These are phyloP conservation scores for Fusarium hostae DNA, from an alignment of 2,329 filamentous ascomycete species.

Conservation along the genomic window DNA sequence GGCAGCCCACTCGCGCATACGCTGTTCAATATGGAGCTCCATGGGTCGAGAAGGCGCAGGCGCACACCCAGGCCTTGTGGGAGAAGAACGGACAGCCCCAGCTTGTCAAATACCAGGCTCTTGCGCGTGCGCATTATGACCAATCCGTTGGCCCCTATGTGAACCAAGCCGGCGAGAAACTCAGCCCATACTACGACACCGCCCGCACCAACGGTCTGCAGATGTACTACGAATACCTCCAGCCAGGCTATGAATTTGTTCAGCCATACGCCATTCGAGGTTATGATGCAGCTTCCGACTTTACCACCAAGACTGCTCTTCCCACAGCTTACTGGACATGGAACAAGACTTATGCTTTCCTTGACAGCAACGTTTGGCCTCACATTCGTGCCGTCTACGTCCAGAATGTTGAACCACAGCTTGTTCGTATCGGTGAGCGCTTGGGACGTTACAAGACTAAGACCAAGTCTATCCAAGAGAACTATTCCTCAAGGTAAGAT, in stretches of 20 bases:
- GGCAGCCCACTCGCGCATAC: conserved; percentile 74
- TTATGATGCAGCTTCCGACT: conserved; percentile 73
- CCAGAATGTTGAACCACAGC: conserved; percentile 94
- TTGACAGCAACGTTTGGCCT: conserved; percentile 83
- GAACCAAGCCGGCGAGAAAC: conserved; percentile 64
- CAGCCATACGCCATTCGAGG: conserved; percentile 78
- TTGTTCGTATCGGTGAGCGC: conserved; percentile 90
- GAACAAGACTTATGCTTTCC: conserved; percentile 74
- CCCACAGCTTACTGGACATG: conserved; percentile 78
- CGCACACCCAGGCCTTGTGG: conserved; percentile 79
- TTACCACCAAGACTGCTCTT: conserved; percentile 75
- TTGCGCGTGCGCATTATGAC: conserved; percentile 75
- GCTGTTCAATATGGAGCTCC: conserved; percentile 81
- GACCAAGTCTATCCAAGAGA: conserved; percentile 46
- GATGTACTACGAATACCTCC: conserved; percentile 76
- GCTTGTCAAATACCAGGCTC: conserved; percentile 70
- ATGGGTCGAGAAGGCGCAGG: conserved; percentile 72
- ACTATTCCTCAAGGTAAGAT: conserved; percentile 29
- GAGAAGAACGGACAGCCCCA: conserved; percentile 80
- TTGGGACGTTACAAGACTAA: conserved; percentile 76
- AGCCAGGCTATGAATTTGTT: conserved; percentile 80
- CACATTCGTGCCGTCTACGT: conserved; percentile 82
- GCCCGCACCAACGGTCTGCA: conserved; percentile 71
- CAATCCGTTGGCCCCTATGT: conserved; percentile 79
- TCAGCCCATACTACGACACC: conserved; percentile 79